Evolutionary conservation across 2,329 filamentous ascomycete species (phyloP).

Genomic region (Dactylellina sp.): DNA sequence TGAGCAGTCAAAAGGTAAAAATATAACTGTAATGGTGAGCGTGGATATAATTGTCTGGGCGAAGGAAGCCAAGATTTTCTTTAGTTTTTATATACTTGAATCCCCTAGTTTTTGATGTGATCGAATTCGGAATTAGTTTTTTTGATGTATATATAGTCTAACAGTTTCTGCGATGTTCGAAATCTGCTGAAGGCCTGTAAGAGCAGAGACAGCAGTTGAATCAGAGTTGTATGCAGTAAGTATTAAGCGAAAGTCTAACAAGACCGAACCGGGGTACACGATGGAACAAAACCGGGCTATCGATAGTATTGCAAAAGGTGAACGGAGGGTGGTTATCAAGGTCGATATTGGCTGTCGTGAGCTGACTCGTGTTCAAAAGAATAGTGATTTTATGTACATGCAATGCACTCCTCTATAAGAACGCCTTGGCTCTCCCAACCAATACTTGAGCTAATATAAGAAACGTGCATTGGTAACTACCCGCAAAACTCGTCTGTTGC

Average conservation of each 20-base stretch:
- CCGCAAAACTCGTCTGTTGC: background rate
- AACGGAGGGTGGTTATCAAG: background rate
- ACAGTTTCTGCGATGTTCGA: too few species aligned
- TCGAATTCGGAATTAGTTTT: too few species aligned
- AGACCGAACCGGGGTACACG: background rate
- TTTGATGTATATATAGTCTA: too few species aligned
- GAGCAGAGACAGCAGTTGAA: too few species aligned
- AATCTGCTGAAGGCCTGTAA: too few species aligned
- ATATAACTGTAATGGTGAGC: too few species aligned
- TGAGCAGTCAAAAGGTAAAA: too few species aligned
- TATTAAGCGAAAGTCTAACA: background rate
- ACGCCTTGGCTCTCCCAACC: background rate
- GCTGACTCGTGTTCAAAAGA: background rate
- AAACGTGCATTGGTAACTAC: constrained; percentile 14
- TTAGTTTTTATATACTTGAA: constrained; percentile 5
- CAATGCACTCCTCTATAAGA: background rate
- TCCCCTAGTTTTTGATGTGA: background rate
- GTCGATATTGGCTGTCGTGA: background rate
- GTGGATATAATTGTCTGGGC: constrained; percentile 7
- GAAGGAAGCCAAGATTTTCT: constrained; percentile 27
- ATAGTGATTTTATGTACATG: constrained; percentile 1
- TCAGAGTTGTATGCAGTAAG: too few species aligned
- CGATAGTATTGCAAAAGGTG: background rate
- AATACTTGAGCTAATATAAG: background rate
- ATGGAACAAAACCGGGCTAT: background rate